Percentiles rank a stretch among this genome's conserved stretches.
phyloP scores from a whole-genome alignment of 305 asterid genomes.

The Fraxinus platypoda region DNA sequence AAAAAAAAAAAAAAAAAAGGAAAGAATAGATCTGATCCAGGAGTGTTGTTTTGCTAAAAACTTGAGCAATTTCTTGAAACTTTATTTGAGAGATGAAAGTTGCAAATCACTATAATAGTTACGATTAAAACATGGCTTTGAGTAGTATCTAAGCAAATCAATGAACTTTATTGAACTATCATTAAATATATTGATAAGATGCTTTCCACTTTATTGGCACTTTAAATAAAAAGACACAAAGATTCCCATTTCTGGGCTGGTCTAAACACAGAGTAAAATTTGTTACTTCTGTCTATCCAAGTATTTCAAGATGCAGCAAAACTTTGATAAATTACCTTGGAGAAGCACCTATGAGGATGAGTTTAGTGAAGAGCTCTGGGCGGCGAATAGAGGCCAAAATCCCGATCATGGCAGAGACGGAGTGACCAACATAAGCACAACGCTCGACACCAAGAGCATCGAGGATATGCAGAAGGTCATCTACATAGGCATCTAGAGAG shows the following conservation, averaged over 20 bases:
- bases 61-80: neutral
- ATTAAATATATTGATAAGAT: constrained; percentile 12
- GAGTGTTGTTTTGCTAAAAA: neutral
- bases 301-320: neutral
- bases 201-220: constrained; percentile 15
- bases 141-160: neutral
- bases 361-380: constrained; percentile 48
- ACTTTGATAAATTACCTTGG: constrained; percentile 35
- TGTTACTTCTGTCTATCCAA: neutral
- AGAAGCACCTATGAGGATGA: constrained; percentile 46
- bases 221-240: constrained; percentile 10
- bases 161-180: constrained; percentile 8
- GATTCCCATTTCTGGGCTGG: constrained; percentile 22
- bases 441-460: constrained; percentile 34
- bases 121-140: neutral
- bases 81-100: neutral
- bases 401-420: constrained; percentile 54
- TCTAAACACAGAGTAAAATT: neutral
- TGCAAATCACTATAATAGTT: neutral
- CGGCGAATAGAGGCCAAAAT: constrained; percentile 51
- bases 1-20: neutral
- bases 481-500: constrained; percentile 41
- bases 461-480: constrained; percentile 40
- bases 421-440: constrained; percentile 47
- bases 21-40: neutral